Base-by-base conservation (phyloP, 257 asterid species). In the Linaria vulgaris region DNA sequence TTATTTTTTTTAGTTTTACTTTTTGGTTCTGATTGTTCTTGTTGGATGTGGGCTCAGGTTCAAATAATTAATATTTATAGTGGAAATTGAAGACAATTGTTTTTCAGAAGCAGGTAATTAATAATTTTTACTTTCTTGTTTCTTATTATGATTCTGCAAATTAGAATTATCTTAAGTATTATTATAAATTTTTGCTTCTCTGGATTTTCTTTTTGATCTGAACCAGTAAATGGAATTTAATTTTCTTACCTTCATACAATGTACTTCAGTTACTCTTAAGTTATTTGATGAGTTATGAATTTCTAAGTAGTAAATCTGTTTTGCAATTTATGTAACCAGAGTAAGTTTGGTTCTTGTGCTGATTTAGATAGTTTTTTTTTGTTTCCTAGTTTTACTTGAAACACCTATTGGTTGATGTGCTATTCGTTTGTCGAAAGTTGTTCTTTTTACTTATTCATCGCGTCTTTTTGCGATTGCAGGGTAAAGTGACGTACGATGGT, bases 401-500 rank as follows among this genome's bases (percentile, higher is more conserved):
- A 53, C 43, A n/a, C 9, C 21, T 27, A 23, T 38, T 15, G 31
- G 31, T 59, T 41, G 63, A 30, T 30, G 37, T 30, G 6, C 37
- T 6, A n/a, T 30, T 2, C 37, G 27, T 38, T 3, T 49, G 16
- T 1, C 20, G 24, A 1, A 27, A 5, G 24, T 30, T 30, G 37
- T 30, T 30, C 6, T 30, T 6, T 30, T 30, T 6, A 30, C 5
- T 30, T 30, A 30, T 30, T 30, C 37, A 30, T 30, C 37, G 6
- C 6, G 37, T 30, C 6, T 6, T 30, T 30, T 34, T 7, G 41
- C 60, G 22, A 23, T 16, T 48, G 61, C 52, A 59, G 51, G 67
- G 41, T 1, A 57, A 65, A 27, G 46, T 57, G 76, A 72, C 75
- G 51, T 74, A 72, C 19, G 54, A 91, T 88, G 98, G 97, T 91